Percentiles rank a stretch among this genome's conserved stretches.
phyloP scores from a whole-genome alignment of 345 rosid genomes.

The Pugionium dolabratum region DNA sequence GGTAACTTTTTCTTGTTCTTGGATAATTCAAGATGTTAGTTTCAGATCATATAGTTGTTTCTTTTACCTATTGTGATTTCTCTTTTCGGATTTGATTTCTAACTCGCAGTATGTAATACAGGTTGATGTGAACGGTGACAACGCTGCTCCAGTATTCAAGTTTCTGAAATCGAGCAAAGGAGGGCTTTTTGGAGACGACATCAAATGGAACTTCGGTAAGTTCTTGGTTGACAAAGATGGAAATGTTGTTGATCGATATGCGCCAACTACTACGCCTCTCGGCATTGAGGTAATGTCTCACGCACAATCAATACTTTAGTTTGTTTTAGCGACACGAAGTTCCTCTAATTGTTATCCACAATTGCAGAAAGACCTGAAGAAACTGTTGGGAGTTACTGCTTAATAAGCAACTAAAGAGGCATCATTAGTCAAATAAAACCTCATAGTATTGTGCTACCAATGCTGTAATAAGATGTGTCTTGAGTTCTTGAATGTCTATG shows the following conservation, averaged over 20 bases:
- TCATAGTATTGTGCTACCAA: no score
- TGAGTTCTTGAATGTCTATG: no score
- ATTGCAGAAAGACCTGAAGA: conserved; percentile 78
- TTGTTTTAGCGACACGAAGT: not conserved
- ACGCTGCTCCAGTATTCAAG: conserved; percentile 78
- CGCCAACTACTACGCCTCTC: conserved; percentile 90
- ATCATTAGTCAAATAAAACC: no score
- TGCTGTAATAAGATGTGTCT: no score
- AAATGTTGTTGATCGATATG: conserved; percentile 74
- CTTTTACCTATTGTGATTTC: not conserved
- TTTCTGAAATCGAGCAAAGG: conserved; percentile 84
- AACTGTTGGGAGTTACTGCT: conserved; percentile 48
- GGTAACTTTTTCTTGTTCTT: conserved; percentile 43
- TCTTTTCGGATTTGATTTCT: conserved; percentile 11
- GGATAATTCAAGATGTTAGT: not conserved
- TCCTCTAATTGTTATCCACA: conserved; percentile 1
- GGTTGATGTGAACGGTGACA: conserved; percentile 87
- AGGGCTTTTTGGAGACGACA: conserved; percentile 61
- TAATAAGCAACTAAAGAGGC: no score
- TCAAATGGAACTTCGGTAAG: conserved; percentile 94
- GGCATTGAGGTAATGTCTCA: conserved; percentile 68
- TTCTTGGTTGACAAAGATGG: conserved; percentile 82
- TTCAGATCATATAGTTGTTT: not conserved
- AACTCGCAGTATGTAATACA: conserved; percentile 27
- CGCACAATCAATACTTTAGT: not conserved